Base-by-base conservation (phyloP, 225 moss, liverwort and hornwort species). In the Anthoceros angustus region DNA sequence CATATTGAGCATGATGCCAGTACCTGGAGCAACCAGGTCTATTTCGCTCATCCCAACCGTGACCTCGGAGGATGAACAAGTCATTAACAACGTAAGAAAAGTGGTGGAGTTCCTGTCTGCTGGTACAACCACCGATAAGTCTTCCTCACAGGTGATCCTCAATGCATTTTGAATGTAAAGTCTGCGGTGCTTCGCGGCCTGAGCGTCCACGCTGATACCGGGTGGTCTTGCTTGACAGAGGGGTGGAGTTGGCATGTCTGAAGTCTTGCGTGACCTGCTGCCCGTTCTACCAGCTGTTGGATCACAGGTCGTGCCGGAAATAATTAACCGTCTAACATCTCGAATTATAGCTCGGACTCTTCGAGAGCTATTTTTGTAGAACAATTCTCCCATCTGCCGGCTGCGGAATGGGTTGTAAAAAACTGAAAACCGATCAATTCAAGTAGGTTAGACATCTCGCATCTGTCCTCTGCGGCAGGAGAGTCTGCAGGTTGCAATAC, bases 61-160 rank as follows among this genome's bases (percentile, higher is more conserved):
- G 62, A 98, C 98, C 39, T 73, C 76, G 60, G 98, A 98, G 73
- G 98, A 98, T 42, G 86, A 98, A 76, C 70, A 77, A 12, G 92
- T 98, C 2, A 86, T 98, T n/a, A 79, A 76, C 70, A 98, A 98
- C 15, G 78, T 92, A 45, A 86, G 78, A 68, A 79, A 89, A 46
- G 78, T 98, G 26, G 40, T 87, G 42, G 84, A 82, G 16, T 98
- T 98, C 63, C 82, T 98, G 50, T 80, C 92, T 41, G 74, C 78
- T 60, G 86, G 98, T 42, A 80, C 81, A 41, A 72, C 84, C 73
- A 78, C 86, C 23, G 74, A 85, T 41, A 78, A 43, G 25, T 77
- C 84, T 9, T 23, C 78, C 24, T 67, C 81, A 64, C 40, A 78
- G 76, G 78, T 75, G 15, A 66, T 72, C 20, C 45, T 15, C 11